Evolutionary conservation across 129 eudicot genomes (phyloP), one percentile per base, ranked within the genome.

Genomic region (Pseudognaphalium luteoalbum): DNA sequence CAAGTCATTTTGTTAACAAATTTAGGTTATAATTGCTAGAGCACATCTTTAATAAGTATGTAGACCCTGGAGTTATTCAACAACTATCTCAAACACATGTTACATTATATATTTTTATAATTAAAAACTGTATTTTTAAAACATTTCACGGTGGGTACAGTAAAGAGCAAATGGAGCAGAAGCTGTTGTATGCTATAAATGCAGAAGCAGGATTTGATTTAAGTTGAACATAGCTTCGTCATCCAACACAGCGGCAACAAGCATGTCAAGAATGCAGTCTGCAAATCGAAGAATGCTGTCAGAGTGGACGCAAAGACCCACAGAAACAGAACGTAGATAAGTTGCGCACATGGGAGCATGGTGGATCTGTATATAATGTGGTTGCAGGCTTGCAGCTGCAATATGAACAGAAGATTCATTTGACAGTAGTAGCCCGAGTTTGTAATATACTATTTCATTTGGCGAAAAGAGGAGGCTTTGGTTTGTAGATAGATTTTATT

Each of bases 171-270:
- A 82, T 94, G 94, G 97, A 94, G 88, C 91, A 82, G 83, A 94
- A 94, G 81, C 78, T 94, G 68, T 79, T 94, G 83, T 94, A 94
- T 83, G 93, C 99, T 59, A 94, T 94, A 81, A 94, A 82, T 75
- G 94, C 97, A 2, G 99, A 89, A 61, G 99, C 99, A 6, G 99
- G 99, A 59, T 94, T 94, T 35, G 99, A 94, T 83, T 82, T 94
- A 72, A 94, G 99, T 73, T 94, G 75, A 85, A 72, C 71, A 5
- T 70, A 22, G 54, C 33, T 59, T 44, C 44, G 51, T 50, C 72
- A 66, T 56, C 17, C 72, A 71, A 69, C 72, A 69, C 54, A 32
- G 42, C 5, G 37, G 16, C 69, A 32, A 64, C 25, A 3, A 64
- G 44, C 69, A 64, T 16, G 20, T 33, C 11, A 41, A 66, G 54